A percentile compares a stretch with the other conserved stretches of the same genome.
Conservation (phyloP, 257 asterid species). For the Agastache rugosa region DNA sequence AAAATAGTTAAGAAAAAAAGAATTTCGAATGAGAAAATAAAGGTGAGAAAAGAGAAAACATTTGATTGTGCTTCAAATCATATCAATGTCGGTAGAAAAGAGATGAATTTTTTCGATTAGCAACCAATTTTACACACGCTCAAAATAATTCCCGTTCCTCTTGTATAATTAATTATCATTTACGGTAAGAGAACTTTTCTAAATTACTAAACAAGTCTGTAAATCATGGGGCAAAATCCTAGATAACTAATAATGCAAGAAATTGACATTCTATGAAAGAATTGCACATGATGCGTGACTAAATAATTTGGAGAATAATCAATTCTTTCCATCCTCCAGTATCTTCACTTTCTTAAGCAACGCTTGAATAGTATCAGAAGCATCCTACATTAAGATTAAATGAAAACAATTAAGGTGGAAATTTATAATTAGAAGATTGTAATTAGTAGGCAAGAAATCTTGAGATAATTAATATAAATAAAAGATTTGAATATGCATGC, state of each 20-base stretch:
- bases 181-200: neutral
- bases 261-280: neutral
- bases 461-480: too few relatives aligned
- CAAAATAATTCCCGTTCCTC: neutral
- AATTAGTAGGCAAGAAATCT: too few relatives aligned
- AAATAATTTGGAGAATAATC: neutral
- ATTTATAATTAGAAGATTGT: too few relatives aligned
- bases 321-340: conserved; percentile 35
- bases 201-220: neutral
- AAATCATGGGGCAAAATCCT: neutral
- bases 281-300: neutral
- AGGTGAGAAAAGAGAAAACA: too few relatives aligned
- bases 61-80: too few relatives aligned
- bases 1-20: too few relatives aligned
- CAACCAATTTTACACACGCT: neutral
- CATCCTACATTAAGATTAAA: conserved; percentile 46
- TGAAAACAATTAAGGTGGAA: neutral
- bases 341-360: conserved; percentile 50
- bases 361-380: conserved; percentile 52
- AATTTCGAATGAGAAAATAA: too few relatives aligned
- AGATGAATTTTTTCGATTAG: too few relatives aligned
- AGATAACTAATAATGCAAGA: neutral
- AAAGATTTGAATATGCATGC: neutral
- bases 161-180: neutral
- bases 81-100: too few relatives aligned